Evolutionary conservation across 2,329 filamentous ascomycete species (phyloP).

Genomic region (Trichoderma oligosporum): DNA sequence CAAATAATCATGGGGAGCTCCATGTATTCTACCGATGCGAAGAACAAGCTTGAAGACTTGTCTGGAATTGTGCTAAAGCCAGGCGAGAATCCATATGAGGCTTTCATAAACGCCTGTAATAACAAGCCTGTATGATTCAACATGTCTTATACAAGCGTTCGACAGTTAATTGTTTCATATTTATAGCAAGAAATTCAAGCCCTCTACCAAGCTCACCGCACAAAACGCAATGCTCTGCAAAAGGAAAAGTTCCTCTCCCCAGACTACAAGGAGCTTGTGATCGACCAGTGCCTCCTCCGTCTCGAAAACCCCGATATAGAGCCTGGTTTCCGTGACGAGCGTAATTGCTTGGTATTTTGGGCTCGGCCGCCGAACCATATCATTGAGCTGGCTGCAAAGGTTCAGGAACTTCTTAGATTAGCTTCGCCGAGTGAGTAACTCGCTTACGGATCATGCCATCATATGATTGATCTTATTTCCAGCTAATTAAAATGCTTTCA

Average conservation of each 20-base stretch:
- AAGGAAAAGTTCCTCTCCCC: constrained; percentile 65
- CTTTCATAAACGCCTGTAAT: constrained; percentile 64
- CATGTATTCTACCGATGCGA: constrained; percentile 33
- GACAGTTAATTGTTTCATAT: background rate
- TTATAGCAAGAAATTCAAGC: constrained; percentile 62
- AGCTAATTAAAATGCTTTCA: background rate
- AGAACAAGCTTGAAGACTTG: constrained; percentile 52
- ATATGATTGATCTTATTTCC: no score
- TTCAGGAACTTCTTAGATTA: constrained; percentile 64
- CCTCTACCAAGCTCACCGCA: constrained; percentile 71
- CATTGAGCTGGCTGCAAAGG: constrained; percentile 58
- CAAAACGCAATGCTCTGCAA: constrained; percentile 71
- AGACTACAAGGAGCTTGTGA: constrained; percentile 65
- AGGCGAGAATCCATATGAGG: constrained; percentile 71
- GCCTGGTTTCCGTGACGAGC: constrained; percentile 67
- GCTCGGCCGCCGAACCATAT: constrained; percentile 74
- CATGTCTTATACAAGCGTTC: no score
- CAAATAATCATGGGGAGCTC: background rate
- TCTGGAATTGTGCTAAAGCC: constrained; percentile 48
- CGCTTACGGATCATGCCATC: background rate
- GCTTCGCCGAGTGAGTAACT: constrained; percentile 65
- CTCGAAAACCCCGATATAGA: constrained; percentile 61
- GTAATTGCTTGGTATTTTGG: constrained; percentile 86
- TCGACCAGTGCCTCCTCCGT: constrained; percentile 72
- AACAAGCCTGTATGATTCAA: constrained; percentile 65